Percentiles rank a stretch among this genome's conserved stretches.
These are phyloP conservation scores for Prunus mongolica DNA, from an alignment of 306 rosid genomes.

Conservation along the genomic window DNA sequence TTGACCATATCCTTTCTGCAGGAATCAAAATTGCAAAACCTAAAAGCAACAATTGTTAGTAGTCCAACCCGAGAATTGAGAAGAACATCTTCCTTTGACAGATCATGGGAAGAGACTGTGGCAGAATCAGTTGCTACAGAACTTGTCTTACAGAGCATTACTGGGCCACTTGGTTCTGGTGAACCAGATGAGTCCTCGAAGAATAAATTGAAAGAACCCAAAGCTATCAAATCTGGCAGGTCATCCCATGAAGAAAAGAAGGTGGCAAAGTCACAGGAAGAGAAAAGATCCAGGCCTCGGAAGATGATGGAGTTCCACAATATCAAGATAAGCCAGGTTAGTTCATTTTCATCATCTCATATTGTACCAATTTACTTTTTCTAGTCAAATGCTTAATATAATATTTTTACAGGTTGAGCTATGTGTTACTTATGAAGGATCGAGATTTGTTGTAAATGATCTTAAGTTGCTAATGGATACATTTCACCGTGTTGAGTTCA, in stretches of 20 bases:
- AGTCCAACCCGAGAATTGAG: constrained; percentile 59
- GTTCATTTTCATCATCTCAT: constrained; percentile 25
- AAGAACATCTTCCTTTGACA: constrained; percentile 88
- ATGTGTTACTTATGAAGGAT: constrained; percentile 88
- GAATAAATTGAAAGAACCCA: constrained; percentile 78
- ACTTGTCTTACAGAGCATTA: constrained; percentile 87
- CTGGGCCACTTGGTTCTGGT: constrained; percentile 49
- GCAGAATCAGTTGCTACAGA: constrained; percentile 97
- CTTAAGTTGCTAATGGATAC: constrained; percentile 98
- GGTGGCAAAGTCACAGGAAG: constrained; percentile 71
- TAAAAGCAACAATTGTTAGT: constrained; percentile 31
- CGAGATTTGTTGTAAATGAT: constrained; percentile 91
- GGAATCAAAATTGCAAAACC: constrained; percentile 60
- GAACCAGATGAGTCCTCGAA: constrained; percentile 74
- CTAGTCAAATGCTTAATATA: constrained; percentile 8
- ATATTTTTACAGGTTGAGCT: constrained; percentile 69
- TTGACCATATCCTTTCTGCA: constrained; percentile 32
- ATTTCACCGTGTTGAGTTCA: constrained; percentile 84
- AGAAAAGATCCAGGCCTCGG: constrained; percentile 86
- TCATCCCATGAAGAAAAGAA: constrained; percentile 83
- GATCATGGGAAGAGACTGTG: constrained; percentile 94
- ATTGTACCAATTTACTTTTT: constrained; percentile 7
- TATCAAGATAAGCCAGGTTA: constrained; percentile 97
- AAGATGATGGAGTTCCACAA: constrained; percentile 97
- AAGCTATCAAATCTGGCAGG: constrained; percentile 72